phyloP scores from a whole-genome alignment of 352 stramenopile genomes.

The Thraustochytrium striatum region DNA sequence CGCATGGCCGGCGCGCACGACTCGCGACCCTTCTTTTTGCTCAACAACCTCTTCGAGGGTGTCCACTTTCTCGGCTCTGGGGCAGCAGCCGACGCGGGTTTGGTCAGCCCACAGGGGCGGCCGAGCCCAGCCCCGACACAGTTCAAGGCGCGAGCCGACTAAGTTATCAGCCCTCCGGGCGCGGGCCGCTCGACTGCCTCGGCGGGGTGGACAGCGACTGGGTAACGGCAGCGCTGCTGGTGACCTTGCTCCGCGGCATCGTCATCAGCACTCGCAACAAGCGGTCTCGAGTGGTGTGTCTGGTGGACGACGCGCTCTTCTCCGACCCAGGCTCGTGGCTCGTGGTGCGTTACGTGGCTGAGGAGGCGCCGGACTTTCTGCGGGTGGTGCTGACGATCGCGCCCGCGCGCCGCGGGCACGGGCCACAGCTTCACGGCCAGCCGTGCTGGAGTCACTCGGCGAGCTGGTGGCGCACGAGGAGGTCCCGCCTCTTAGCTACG shows the following conservation, averaged over 20 bases:
- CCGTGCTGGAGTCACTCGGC: background rate
- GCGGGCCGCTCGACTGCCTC: no score
- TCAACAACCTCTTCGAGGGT: background rate
- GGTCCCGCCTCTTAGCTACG: background rate
- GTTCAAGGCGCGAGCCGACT: no score
- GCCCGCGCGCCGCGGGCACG: background rate
- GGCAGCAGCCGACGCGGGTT: no score
- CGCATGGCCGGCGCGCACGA: background rate
- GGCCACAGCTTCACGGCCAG: background rate
- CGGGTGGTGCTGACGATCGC: background rate
- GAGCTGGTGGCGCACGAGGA: background rate
- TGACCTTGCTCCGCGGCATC: background rate
- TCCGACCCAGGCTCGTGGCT: slow-evolving; percentile 4
- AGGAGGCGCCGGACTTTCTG: background rate
- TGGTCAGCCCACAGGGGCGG: no score
- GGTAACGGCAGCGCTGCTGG: background rate
- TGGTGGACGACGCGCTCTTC: slow-evolving; percentile 3
- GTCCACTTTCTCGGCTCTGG: no score
- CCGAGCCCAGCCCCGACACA: no score
- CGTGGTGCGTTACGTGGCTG: background rate
- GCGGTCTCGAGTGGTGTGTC: background rate
- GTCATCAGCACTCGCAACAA: background rate
- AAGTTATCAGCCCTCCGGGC: no score
- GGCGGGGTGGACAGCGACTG: background rate
- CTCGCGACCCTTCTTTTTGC: background rate